Evolutionary conservation across 805 yeast species (phyloP), one percentile per base, ranked within the genome.

Genomic region (fission yeast (Schizosaccharomyces pombe)): DNA sequence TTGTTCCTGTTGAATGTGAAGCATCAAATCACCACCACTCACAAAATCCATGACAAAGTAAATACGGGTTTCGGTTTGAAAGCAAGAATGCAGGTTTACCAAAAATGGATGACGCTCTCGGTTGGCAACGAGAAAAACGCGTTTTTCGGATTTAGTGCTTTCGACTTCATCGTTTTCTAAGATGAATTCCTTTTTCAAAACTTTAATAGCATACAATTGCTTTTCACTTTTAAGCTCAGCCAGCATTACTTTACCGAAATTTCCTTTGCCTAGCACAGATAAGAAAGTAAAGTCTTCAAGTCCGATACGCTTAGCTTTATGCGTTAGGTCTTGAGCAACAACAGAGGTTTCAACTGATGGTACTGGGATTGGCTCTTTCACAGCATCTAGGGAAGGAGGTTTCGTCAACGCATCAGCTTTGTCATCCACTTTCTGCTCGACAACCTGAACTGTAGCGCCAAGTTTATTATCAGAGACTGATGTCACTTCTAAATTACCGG

Each of bases 11-110:
- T 91, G 98, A 62, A 91, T 93, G 66, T 91, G 99, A 94, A 95
- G 87, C 98, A 91, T 91, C 63, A 91, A 75, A 70, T 91, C 99
- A 66, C 99, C 99, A 57, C 98, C 99, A 22, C 93, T 80, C 54
- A 91, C 81, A 64, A 86, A 91, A 67, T 91, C 97, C 99, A 91
- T 91, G 14, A 94, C 98, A 69, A 91, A 91, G 67, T 91, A 91
- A 47, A 91, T 83, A 64, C 98, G 78, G 64, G 93, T 91, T 60
- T 91, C 98, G 0, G 98, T 91, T 69, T 91, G 99, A 75, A 91
- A 91, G 62, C 96, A 87, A 63, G 95, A 91, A 65, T 80, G 89
- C 58, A 91, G 71, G 62, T 86, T 86, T 61, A 91, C 74, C 64
- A 91, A 73, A 68, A 91, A 91, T 47, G 99, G 99, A 70, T 91